Base-by-base conservation (phyloP, 495 filamentous ascomycete genomes). In the Aspergillus campestris region DNA sequence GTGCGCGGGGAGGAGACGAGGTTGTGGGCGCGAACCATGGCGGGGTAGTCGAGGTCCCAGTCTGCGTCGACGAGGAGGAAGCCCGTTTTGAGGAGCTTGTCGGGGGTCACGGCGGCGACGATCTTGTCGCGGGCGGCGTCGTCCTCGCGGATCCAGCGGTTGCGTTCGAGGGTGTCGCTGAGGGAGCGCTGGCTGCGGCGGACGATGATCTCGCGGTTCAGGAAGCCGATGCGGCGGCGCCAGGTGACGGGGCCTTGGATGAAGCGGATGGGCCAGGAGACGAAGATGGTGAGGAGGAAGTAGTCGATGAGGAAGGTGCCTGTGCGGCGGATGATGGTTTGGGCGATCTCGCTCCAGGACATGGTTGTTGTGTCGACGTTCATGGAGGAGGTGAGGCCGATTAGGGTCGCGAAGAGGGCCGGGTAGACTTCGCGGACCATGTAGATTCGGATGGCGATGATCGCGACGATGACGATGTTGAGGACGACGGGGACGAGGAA, bases 11-110 rank as follows among this genome's bases (percentile, higher is more conserved):
- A 24, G 18, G 18, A 24, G 12, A 88, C 74, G 55, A 89, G 56
- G 28, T 63, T 66, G 18, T 82, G 79, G 1, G 84, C 84, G 30
- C 65, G 60, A 31, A 86, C 67, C 86, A 95, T 94, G 18, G 71
- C 76, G 13, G 59, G 61, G 69, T 87, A 94, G 57, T 91, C 86
- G 45, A 94, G 65, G 59, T 90, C 84, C 83, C 86, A 95, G 45
- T 83, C 78, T 44, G 71, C 75, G 51, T 85, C 83, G 62, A 89
- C 80, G 42, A 89, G 80, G 47, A 87, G 59, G 52, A 89, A 89
- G 2, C 86, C 87, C 15, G 87, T 90, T 68, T 86, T 89, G 51
- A 65, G 58, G 50, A 89, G 59, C 33, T 79, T 72, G 56, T 74
- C 63, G 8, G 77, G 73, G 3, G 79, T 71, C 3, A 89, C 79